Percentiles rank a stretch among this genome's conserved stretches.
These are phyloP conservation scores for Dicorynia guianensis DNA, from an alignment of 306 rosid genomes.

Conservation along the genomic window DNA sequence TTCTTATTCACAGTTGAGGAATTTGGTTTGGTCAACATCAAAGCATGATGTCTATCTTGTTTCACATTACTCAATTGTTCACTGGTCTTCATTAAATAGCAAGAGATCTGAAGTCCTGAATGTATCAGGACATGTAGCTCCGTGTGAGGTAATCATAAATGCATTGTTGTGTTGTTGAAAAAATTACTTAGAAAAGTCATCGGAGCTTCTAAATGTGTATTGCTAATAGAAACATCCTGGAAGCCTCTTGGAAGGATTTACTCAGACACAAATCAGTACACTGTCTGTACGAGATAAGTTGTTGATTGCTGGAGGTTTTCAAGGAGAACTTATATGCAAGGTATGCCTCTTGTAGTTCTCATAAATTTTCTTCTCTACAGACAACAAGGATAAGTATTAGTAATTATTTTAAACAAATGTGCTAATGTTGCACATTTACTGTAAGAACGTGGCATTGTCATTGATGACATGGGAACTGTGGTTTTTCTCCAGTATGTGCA, in stretches of 20 bases:
- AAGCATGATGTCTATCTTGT: slow-evolving; percentile 85
- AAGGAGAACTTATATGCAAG: slow-evolving; percentile 92
- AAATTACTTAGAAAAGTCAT: slow-evolving; percentile 1
- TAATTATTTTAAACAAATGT: not conserved
- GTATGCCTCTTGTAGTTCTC: slow-evolving; percentile 43
- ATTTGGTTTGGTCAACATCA: slow-evolving; percentile 87
- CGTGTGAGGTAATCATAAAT: slow-evolving; percentile 62
- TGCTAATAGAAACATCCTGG: slow-evolving; percentile 79
- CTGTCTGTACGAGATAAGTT: slow-evolving; percentile 77
- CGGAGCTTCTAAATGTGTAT: slow-evolving; percentile 23
- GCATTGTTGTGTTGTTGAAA: slow-evolving; percentile 2
- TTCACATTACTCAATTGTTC: slow-evolving; percentile 70
- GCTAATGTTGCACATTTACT: not conserved
- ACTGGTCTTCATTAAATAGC: slow-evolving; percentile 72
- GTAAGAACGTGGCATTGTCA: not conserved
- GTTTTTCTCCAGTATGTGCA: not conserved
- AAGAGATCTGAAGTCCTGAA: slow-evolving; percentile 65
- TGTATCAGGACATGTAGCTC: slow-evolving; percentile 82
- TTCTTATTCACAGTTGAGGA: slow-evolving; percentile 70
- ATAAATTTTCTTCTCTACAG: not conserved
- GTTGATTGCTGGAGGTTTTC: slow-evolving; percentile 85
- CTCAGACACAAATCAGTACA: slow-evolving; percentile 77
- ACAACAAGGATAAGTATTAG: not conserved
- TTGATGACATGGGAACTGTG: not conserved
- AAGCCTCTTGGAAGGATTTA: slow-evolving; percentile 82